A percentile compares a stretch with the other conserved stretches of the same genome.
These are phyloP conservation scores for Moelleriella libera DNA, from an alignment of 2,329 filamentous ascomycete species.

Conservation along the genomic window DNA sequence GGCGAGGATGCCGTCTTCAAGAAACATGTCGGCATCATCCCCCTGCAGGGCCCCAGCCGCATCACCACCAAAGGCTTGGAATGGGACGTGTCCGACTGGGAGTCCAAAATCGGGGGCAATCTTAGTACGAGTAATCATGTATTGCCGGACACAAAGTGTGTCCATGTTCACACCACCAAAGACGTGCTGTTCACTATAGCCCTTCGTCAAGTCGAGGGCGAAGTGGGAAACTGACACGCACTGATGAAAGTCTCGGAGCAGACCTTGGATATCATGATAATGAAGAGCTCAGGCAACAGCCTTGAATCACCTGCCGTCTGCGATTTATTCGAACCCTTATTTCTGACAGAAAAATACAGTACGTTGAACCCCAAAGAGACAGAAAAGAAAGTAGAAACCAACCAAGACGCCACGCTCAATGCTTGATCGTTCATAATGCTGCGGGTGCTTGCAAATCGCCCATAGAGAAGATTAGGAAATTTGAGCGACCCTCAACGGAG, in stretches of 20 bases:
- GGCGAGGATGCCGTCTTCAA: conserved; percentile 43
- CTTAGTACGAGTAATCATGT: conserved; percentile 76
- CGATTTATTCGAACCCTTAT: not conserved
- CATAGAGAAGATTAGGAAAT: not conserved
- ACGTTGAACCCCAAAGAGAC: not conserved
- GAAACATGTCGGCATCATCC: conserved; percentile 75
- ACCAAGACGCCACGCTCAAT: conserved; percentile 7
- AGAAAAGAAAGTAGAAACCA: not conserved
- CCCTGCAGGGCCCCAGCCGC: conserved; percentile 61
- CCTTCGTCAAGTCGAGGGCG: conserved; percentile 24
- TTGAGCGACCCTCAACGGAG: conserved; percentile 32
- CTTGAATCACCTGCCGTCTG: too few relatives aligned
- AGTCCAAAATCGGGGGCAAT: conserved; percentile 58
- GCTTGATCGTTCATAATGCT: not conserved
- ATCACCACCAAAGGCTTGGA: conserved; percentile 72
- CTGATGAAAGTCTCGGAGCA: too few relatives aligned
- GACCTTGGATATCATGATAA: too few relatives aligned
- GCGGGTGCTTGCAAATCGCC: not conserved
- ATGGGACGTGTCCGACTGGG: conserved; percentile 82
- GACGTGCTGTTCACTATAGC: conserved; percentile 67
- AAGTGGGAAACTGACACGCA: conserved; percentile 15
- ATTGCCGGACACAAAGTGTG: conserved; percentile 37
- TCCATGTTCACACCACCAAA: conserved; percentile 47
- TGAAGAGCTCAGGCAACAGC: too few relatives aligned
- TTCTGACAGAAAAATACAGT: not conserved